Conservation (phyloP, 345 rosid genomes). For the Lumnitzera littorea region DNA sequence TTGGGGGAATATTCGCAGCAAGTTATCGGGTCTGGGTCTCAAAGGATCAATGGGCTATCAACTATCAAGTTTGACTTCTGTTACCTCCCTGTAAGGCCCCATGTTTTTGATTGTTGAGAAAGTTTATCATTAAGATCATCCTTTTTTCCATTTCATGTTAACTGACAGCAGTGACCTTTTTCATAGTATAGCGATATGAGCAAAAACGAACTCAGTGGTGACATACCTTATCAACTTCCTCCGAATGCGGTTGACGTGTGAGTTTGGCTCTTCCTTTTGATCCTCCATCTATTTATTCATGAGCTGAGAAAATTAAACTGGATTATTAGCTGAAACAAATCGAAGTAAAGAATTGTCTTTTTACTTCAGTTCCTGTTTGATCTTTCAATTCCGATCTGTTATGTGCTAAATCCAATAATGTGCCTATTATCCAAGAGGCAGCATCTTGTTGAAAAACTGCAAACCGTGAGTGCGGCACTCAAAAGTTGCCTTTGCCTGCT, state of each 20-base stretch:
- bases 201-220: conserved; percentile 70
- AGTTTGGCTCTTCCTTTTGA: conserved; percentile 16
- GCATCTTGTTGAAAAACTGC: too few relatives aligned
- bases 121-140: not conserved
- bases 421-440: too few relatives aligned
- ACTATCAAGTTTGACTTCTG: conserved; percentile 72
- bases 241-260: conserved; percentile 59
- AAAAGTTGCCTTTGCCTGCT: too few relatives aligned
- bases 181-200: conserved; percentile 82
- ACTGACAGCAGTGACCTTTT: conserved; percentile 20
- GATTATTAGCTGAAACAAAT: conserved; percentile 5
- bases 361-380: too few relatives aligned
- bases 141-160: conserved; percentile 4
- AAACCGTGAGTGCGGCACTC: too few relatives aligned
- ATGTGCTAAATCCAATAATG: too few relatives aligned
- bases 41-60: conserved; percentile 82
- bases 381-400: too few relatives aligned
- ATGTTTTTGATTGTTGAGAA: conserved; percentile 3
- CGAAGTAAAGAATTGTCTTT: too few relatives aligned
- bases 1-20: conserved; percentile 36
- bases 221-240: conserved; percentile 94
- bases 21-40: conserved; percentile 60
- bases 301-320: not conserved
- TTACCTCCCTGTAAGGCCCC: conserved; percentile 64
- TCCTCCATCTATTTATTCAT: not conserved